Conservation (phyloP, 129 eudicot species). For the Chrysanthemum lavandulifolium region DNA sequence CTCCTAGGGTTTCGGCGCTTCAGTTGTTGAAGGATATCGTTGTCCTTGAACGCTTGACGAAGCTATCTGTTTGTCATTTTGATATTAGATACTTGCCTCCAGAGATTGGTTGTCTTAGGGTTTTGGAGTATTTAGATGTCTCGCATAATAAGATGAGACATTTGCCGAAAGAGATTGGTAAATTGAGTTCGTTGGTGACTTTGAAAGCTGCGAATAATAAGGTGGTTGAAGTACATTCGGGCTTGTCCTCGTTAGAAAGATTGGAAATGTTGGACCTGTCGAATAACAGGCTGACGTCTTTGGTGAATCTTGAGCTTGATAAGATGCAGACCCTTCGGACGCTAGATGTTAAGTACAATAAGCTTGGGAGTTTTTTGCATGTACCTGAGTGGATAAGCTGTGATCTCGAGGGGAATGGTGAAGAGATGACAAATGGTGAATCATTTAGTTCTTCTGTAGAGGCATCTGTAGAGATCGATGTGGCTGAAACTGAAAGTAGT, state of each 20-base stretch:
- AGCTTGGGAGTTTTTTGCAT: slow-evolving; percentile 51
- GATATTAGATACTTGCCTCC: slow-evolving; percentile 89
- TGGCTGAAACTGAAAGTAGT: slow-evolving; percentile 43
- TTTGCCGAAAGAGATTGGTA: slow-evolving; percentile 67
- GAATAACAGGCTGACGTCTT: slow-evolving; percentile 75
- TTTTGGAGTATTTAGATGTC: slow-evolving; percentile 79
- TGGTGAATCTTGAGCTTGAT: slow-evolving; percentile 60
- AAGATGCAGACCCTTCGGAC: slow-evolving; percentile 63
- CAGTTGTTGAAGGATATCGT: slow-evolving; percentile 68
- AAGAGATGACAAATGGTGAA: slow-evolving; percentile 49
- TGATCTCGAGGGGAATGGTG: slow-evolving; percentile 73
- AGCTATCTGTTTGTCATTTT: slow-evolving; percentile 78
- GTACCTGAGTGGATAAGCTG: slow-evolving; percentile 83
- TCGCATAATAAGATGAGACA: slow-evolving; percentile 84
- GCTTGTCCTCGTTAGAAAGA: slow-evolving; percentile 63
- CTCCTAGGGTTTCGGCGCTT: slow-evolving; percentile 61
- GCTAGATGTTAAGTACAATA: slow-evolving; percentile 80
- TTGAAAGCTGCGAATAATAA: slow-evolving; percentile 79
- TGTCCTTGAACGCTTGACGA: slow-evolving; percentile 68
- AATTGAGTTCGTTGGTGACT: slow-evolving; percentile 52
- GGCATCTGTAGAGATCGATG: slow-evolving; percentile 82
- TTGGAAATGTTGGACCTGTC: slow-evolving; percentile 84
- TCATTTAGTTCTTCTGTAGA: slow-evolving; percentile 15
- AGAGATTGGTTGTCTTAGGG: slow-evolving; percentile 75
- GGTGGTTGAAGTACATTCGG: slow-evolving; percentile 59